Percentiles rank a stretch among this genome's conserved stretches.
These are phyloP conservation scores for Strobilomyces echinocephalus DNA, from an alignment of 768 basidiomycete species.

Conservation along the genomic window DNA sequence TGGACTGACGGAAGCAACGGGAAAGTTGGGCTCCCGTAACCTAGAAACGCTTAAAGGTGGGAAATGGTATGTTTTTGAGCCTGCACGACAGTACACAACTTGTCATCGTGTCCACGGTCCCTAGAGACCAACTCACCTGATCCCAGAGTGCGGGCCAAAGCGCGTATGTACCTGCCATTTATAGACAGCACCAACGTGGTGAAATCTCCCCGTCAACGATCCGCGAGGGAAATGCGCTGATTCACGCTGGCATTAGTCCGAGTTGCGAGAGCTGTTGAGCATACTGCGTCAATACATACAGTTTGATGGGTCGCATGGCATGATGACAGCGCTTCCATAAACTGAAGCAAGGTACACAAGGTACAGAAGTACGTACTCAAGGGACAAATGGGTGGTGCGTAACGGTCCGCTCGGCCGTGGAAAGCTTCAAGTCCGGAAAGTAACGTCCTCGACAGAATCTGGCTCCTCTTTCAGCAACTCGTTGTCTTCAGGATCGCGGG, in stretches of 20 bases:
- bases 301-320: not conserved
- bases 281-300: not conserved
- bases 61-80: conserved; percentile 1
- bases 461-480: conserved; percentile 9
- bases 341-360: conserved; percentile 9
- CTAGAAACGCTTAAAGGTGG: conserved; percentile 11
- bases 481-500: conserved; percentile 2
- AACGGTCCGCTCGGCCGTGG: conserved; percentile 3
- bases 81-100: not conserved
- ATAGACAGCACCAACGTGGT: not conserved
- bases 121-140: conserved; percentile 4
- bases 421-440: conserved; percentile 4
- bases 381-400: not conserved
- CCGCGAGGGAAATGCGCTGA: not conserved
- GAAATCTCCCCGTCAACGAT: not conserved
- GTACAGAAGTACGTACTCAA: conserved; percentile 1
- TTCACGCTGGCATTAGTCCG: not conserved
- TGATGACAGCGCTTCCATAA: conserved; percentile 1
- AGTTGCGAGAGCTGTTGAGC: not conserved
- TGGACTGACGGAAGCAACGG: conserved; percentile 1
- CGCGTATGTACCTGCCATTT: not conserved
- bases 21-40: conserved; percentile 8
- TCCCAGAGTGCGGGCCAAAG: not conserved
- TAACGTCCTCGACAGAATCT: not conserved
- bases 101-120: not conserved